phyloP scores from a whole-genome alignment of 768 basidiomycete species.

The Termitomyces sp. region DNA sequence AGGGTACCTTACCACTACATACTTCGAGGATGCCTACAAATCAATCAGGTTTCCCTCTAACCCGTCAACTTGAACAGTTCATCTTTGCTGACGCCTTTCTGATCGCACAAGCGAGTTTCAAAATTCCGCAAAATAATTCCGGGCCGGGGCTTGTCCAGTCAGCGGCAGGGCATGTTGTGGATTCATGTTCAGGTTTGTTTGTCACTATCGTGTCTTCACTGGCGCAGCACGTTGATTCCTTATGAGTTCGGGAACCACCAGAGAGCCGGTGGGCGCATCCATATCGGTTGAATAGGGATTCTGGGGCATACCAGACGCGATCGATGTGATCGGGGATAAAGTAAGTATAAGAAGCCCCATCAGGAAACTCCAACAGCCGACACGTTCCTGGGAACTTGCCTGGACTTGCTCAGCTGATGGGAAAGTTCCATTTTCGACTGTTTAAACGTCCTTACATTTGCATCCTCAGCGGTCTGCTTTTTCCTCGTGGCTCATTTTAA shows the following conservation, averaged over 20 bases:
- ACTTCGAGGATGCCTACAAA: neutral
- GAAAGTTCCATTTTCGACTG: constrained; percentile 8
- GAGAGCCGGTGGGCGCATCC: too few species aligned
- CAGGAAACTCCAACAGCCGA: constrained; percentile 12
- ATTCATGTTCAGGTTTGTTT: too few species aligned
- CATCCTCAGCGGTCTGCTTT: constrained; percentile 1
- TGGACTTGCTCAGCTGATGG: constrained; percentile 13
- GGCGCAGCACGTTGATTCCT: neutral
- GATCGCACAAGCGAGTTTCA: neutral
- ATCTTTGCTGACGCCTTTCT: neutral
- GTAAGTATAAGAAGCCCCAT: constrained; percentile 6
- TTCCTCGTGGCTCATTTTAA: constrained; percentile 15
- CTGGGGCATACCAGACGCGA: neutral
- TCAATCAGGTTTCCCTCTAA: neutral
- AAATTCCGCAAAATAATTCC: neutral
- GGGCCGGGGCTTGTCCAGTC: neutral
- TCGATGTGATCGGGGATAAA: constrained; percentile 8
- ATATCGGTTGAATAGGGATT: too few species aligned
- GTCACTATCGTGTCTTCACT: too few species aligned
- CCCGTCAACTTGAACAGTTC: too few species aligned
- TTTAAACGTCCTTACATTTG: neutral
- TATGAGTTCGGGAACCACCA: neutral
- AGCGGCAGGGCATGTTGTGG: too few species aligned
- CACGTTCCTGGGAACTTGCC: constrained; percentile 9
- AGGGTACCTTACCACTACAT: too few species aligned